Evolutionary conservation across 2,329 filamentous ascomycete species (phyloP).

Genomic region (Fusarium anguioides): DNA sequence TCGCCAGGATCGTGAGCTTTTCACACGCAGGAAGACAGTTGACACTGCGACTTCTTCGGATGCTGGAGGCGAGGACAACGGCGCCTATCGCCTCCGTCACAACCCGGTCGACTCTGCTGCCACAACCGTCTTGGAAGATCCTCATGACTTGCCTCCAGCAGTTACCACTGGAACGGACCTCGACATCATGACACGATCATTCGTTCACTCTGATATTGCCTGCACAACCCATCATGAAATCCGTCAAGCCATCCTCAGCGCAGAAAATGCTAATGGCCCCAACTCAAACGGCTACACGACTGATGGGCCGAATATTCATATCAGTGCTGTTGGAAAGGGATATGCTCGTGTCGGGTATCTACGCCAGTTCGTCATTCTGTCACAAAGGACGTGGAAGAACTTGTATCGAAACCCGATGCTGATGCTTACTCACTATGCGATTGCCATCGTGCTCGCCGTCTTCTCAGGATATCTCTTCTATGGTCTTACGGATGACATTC

Average conservation of each 20-base stretch:
- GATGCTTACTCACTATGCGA: slow-evolving; percentile 98
- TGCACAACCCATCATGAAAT: slow-evolving; percentile 82
- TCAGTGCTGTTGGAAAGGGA: slow-evolving; percentile 75
- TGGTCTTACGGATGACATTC: slow-evolving; percentile 93
- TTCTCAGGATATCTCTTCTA: slow-evolving; percentile 97
- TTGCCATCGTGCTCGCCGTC: slow-evolving; percentile 92
- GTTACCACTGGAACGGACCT: slow-evolving; percentile 79
- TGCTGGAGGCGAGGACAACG: slow-evolving; percentile 61
- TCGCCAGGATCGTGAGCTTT: slow-evolving; percentile 90
- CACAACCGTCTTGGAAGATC: slow-evolving; percentile 75
- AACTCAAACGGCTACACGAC: slow-evolving; percentile 65
- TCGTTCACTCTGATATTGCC: slow-evolving; percentile 81
- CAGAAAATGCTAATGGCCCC: slow-evolving; percentile 73
- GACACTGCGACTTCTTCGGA: slow-evolving; percentile 73
- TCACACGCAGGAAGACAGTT: slow-evolving; percentile 77
- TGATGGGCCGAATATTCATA: slow-evolving; percentile 61
- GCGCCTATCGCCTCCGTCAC: slow-evolving; percentile 63
- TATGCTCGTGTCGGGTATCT: slow-evolving; percentile 84
- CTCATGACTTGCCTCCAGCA: slow-evolving; percentile 69
- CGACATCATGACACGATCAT: slow-evolving; percentile 82
- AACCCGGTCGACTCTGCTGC: slow-evolving; percentile 59
- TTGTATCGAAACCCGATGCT: slow-evolving; percentile 97
- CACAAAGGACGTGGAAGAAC: slow-evolving; percentile 93
- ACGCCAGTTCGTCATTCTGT: slow-evolving; percentile 89
- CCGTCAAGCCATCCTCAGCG: slow-evolving; percentile 70